Evolutionary conservation across 495 filamentous ascomycete species (phyloP).

Genomic region (Geopyxis carbonaria): DNA sequence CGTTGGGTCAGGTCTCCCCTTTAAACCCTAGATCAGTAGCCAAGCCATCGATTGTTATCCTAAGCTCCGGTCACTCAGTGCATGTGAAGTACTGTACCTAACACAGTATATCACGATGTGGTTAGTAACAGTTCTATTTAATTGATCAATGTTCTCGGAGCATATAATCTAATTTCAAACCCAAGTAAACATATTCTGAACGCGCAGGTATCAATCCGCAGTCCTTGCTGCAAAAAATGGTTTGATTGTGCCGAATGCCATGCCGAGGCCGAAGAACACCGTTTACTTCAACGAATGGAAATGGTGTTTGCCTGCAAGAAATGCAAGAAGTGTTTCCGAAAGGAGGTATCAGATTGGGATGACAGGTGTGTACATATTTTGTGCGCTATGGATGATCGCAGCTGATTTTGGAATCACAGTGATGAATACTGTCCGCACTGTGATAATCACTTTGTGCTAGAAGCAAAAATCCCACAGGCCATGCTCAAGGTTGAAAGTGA

Average conservation of each 20-base stretch:
- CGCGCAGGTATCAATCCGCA: constrained; percentile 89
- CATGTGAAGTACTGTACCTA: too few species aligned
- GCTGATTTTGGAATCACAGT: constrained; percentile 27
- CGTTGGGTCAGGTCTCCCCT: too few species aligned
- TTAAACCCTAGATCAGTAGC: too few species aligned
- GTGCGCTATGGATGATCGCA: constrained; percentile 1
- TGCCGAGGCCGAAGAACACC: constrained; percentile 57
- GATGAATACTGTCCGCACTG: constrained; percentile 99
- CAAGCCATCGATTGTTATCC: too few species aligned
- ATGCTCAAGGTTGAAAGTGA: constrained; percentile 73
- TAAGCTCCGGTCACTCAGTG: too few species aligned
- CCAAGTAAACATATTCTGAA: constrained; percentile 86
- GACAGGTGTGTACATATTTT: constrained; percentile 43
- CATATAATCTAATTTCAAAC: background rate
- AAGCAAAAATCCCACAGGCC: constrained; percentile 66
- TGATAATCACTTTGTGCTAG: constrained; percentile 93
- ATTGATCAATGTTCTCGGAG: too few species aligned
- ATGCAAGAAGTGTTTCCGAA: constrained; percentile 94
- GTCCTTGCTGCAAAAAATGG: constrained; percentile 93
- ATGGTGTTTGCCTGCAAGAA: constrained; percentile 98
- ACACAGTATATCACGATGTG: too few species aligned
- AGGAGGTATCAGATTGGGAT: constrained; percentile 78
- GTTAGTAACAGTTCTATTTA: too few species aligned
- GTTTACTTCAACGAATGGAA: constrained; percentile 57
- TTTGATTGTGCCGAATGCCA: constrained; percentile 98